Evolutionary conservation across 2,329 filamentous ascomycete species (phyloP).

Genomic region (Aureobasidium mangrovei): DNA sequence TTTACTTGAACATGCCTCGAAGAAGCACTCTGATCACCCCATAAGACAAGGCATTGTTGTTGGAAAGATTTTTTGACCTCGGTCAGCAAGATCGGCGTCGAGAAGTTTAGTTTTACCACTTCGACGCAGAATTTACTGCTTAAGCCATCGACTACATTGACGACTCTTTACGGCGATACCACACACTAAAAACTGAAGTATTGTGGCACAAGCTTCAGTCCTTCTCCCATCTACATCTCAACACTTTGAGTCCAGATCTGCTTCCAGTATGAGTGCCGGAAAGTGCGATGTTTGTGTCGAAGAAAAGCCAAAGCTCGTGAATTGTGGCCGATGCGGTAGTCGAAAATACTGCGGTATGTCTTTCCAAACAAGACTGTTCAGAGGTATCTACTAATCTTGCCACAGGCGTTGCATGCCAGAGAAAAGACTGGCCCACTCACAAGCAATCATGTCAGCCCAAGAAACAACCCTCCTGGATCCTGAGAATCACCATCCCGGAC

Average conservation of each 20-base stretch:
- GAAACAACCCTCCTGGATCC: slow-evolving; percentile 20
- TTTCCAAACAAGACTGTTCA: background rate
- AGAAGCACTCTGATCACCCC: no score
- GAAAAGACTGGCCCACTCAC: slow-evolving; percentile 17
- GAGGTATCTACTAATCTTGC: background rate
- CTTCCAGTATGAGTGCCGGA: background rate
- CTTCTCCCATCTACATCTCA: background rate
- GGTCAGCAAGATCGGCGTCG: no score
- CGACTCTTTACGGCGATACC: no score
- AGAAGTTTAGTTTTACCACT: no score
- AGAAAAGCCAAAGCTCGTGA: slow-evolving; percentile 6
- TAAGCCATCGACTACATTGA: no score
- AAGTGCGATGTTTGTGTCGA: slow-evolving; percentile 11
- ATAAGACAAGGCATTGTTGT: no score
- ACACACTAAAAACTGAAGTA: no score
- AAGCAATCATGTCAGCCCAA: slow-evolving; percentile 18
- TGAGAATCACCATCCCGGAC: slow-evolving; percentile 19
- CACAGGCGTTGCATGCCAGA: slow-evolving; percentile 15
- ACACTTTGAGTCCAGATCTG: background rate
- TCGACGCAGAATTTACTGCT: no score
- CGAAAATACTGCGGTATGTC: slow-evolving; percentile 7
- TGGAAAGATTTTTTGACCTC: no score
- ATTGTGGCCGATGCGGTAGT: background rate
- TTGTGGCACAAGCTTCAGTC: background rate
- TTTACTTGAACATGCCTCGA: no score